Evolutionary conservation across 164 flowering plant genomes (phyloP).

Genomic region (Annona cherimola): DNA sequence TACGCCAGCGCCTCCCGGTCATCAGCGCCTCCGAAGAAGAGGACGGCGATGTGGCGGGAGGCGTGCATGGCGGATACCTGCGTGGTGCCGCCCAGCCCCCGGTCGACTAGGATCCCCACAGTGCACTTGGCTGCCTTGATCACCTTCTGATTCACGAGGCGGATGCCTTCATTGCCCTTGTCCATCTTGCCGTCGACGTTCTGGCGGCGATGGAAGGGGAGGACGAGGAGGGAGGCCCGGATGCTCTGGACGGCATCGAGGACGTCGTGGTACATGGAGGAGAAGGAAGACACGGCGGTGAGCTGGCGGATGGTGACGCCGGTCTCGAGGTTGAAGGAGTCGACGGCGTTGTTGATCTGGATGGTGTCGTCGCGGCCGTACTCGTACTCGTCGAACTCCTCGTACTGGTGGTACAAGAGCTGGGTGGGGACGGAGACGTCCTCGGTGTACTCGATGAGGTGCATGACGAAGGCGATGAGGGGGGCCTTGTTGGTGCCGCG

Average conservation of each 20-base stretch:
- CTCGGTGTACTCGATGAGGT: conserved; percentile 51
- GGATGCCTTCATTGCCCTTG: conserved; percentile 7
- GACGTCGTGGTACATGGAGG: conserved; percentile 25
- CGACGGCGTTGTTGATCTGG: conserved; percentile 56
- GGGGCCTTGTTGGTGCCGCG: conserved; percentile 23
- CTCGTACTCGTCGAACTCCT: conserved; percentile 43
- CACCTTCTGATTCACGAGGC: conserved; percentile 15
- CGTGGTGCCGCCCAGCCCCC: conserved; percentile 27
- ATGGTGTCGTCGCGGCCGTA: conserved; percentile 43
- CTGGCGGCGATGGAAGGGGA: conserved; percentile 23
- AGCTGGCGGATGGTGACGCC: conserved; percentile 15
- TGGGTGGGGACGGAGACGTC: conserved; percentile 9
- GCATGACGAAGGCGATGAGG: conserved; percentile 44
- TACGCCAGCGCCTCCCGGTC: conserved; percentile 77
- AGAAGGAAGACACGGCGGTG: conserved; percentile 20
- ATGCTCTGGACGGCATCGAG: conserved; percentile 18
- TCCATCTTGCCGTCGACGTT: conserved; percentile 11
- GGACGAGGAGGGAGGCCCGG: conserved; percentile 13
- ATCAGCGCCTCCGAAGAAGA: conserved; percentile 79
- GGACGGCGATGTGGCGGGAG: conserved; percentile 41
- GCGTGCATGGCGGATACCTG: conserved; percentile 19
- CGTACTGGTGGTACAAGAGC: conserved; percentile 73
- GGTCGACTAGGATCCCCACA: conserved; percentile 52
- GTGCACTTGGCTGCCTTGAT: conserved; percentile 22
- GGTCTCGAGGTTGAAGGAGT: conserved; percentile 50